phyloP scores from a whole-genome alignment of 192 early-diverging fungal species.

The Obelidium mucronatum region DNA sequence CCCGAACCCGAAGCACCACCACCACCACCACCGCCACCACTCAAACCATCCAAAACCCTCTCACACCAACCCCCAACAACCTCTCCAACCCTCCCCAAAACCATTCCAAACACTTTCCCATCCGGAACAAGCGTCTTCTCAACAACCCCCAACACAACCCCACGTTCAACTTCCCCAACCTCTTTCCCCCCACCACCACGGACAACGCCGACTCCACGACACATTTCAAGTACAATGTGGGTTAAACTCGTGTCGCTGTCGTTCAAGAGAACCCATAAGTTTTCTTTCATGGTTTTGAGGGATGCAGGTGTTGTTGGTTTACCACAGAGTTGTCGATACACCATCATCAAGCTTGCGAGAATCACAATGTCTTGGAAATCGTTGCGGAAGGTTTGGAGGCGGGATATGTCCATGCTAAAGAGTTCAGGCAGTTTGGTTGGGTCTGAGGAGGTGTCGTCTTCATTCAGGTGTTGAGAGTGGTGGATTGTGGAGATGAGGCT shows the following conservation, averaged over 20 bases:
- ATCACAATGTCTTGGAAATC: conserved; percentile 65
- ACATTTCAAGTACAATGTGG: conserved; percentile 59
- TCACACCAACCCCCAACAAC: conserved; percentile 3
- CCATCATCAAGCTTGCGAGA: conserved; percentile 48
- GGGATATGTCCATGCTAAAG: conserved; percentile 51
- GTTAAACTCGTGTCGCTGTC: conserved; percentile 57
- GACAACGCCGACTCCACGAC: conserved; percentile 42
- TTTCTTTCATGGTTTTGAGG: conserved; percentile 24
- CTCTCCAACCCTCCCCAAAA: conserved; percentile 42
- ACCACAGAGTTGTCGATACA: conserved; percentile 53
- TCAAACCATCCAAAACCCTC: not conserved
- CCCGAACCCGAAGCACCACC: not conserved
- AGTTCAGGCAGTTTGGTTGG: conserved; percentile 52
- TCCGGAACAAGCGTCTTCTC: conserved; percentile 56
- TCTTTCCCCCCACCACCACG: conserved; percentile 35
- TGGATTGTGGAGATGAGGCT: conserved; percentile 43
- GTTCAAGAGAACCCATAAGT: conserved; percentile 61
- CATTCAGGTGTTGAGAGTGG: conserved; percentile 23
- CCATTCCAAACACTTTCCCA: conserved; percentile 48
- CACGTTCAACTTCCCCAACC: conserved; percentile 24
- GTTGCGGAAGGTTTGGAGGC: conserved; percentile 57
- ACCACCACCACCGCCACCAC: not conserved
- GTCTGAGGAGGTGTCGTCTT: conserved; percentile 16
- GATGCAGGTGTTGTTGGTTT: conserved; percentile 15
- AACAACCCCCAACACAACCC: conserved; percentile 39